Evolutionary conservation across 495 filamentous ascomycete species (phyloP).

Genomic region (Zalerion maritima): DNA sequence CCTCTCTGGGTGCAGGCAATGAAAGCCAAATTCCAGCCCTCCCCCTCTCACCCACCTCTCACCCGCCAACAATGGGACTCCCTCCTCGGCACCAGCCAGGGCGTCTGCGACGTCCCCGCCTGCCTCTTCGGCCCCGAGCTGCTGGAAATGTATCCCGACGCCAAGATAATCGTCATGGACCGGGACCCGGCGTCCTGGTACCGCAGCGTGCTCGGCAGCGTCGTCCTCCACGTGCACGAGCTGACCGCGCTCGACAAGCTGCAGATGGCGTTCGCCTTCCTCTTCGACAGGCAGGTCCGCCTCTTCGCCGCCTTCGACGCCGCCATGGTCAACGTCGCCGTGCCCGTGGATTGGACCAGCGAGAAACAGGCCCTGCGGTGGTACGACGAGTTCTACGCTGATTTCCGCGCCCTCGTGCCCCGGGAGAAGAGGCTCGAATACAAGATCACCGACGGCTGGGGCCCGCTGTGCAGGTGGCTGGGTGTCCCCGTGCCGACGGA

Average conservation of each 20-base stretch:
- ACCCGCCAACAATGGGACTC: conserved; percentile 46
- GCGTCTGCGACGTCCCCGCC: conserved; percentile 46
- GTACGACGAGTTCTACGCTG: conserved; percentile 9
- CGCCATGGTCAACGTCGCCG: too few relatives aligned
- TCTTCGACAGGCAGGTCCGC: conserved; percentile 9
- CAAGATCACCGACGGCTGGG: conserved; percentile 47
- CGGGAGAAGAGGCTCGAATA: conserved; percentile 34
- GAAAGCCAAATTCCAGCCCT: too few relatives aligned
- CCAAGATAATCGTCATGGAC: conserved; percentile 46
- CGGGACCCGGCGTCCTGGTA: conserved; percentile 32
- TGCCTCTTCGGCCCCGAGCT: conserved; percentile 47
- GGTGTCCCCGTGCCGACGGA: conserved; percentile 33
- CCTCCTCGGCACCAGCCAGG: conserved; percentile 44
- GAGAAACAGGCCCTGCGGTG: conserved; percentile 14
- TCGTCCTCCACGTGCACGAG: conserved; percentile 33
- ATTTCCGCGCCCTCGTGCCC: conserved; percentile 9
- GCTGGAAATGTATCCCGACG: conserved; percentile 48
- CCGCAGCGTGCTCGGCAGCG: conserved; percentile 15
- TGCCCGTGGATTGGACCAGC: too few relatives aligned
- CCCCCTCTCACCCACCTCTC: too few relatives aligned
- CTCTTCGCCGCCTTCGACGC: too few relatives aligned
- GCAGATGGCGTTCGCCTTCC: conserved; percentile 15
- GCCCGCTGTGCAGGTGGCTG: conserved; percentile 45
- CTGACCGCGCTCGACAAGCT: conserved; percentile 29
- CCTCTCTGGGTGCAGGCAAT: conserved; percentile 42